These are phyloP conservation scores for Cladosporium halotolerans DNA, from an alignment of 2,329 filamentous ascomycete genomes.

Conservation along the genomic window DNA sequence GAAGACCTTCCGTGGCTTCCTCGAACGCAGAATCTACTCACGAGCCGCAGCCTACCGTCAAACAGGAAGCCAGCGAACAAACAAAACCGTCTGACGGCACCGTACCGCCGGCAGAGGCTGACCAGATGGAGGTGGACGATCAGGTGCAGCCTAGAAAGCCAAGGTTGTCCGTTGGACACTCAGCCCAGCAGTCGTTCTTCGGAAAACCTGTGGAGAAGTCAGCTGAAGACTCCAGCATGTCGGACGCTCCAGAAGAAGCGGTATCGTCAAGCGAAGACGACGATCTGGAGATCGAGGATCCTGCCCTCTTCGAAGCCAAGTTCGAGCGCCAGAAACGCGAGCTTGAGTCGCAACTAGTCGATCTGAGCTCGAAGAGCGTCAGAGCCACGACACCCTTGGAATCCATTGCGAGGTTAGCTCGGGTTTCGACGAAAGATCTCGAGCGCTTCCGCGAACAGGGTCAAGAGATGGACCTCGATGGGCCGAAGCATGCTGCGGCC, in stretches of 20 bases:
- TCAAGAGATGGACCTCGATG: slow-evolving; percentile 24
- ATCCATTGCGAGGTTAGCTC: slow-evolving; percentile 37
- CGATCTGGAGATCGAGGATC: slow-evolving; percentile 42
- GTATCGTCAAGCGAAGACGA: slow-evolving; percentile 40
- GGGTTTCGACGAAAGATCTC: slow-evolving; percentile 30
- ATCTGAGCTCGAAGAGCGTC: slow-evolving; percentile 37
- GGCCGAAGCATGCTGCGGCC: slow-evolving; percentile 9
- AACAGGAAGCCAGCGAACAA: slow-evolving; percentile 10
- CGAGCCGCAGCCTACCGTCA: slow-evolving; percentile 9
- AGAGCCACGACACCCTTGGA: slow-evolving; percentile 40
- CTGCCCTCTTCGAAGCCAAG: slow-evolving; percentile 41
- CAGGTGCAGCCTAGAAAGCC: slow-evolving; percentile 14
- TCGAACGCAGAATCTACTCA: slow-evolving; percentile 3
- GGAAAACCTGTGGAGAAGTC: slow-evolving; percentile 22
- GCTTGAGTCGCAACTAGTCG: slow-evolving; percentile 38
- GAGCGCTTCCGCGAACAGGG: slow-evolving; percentile 19
- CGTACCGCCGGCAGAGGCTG: neutral
- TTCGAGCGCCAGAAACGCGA: slow-evolving; percentile 41
- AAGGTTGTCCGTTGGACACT: slow-evolving; percentile 18
- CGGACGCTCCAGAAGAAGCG: slow-evolving; percentile 21
- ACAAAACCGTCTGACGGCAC: neutral
- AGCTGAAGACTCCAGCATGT: slow-evolving; percentile 14
- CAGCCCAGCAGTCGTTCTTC: slow-evolving; percentile 29
- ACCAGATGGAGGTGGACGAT: slow-evolving; percentile 24
- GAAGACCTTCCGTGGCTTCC: slow-evolving; percentile 11